phyloP scores from a whole-genome alignment of 108 stramenopile species.

The Nitzschia sp. region DNA sequence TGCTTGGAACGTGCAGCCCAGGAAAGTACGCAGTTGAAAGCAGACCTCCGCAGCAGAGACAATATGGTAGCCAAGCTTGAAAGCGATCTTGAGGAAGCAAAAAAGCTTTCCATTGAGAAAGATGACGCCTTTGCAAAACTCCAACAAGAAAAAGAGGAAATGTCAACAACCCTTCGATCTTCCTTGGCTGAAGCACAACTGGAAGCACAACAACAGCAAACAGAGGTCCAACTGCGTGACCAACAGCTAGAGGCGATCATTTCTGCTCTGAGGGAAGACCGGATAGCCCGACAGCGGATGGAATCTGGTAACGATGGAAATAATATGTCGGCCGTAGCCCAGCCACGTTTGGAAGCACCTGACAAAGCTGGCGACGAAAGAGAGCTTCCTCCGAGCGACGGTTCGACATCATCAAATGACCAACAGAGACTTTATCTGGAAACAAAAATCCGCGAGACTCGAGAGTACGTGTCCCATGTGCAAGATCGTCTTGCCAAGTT shows the following conservation, averaged over 20 bases:
- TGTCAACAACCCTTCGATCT: not conserved
- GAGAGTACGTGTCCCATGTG: not conserved
- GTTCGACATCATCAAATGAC: not conserved
- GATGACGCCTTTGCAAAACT: conserved; percentile 14
- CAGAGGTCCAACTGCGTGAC: conserved; percentile 19
- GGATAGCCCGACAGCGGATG: not conserved
- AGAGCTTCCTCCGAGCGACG: not conserved
- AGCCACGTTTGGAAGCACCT: not conserved
- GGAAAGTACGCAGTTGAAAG: conserved; percentile 3
- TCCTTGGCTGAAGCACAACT: conserved; percentile 14
- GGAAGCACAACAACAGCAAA: conserved; percentile 12
- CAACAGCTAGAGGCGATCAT: conserved; percentile 14
- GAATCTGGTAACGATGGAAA: too few species aligned
- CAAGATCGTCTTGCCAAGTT: too few species aligned
- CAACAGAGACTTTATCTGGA: not conserved
- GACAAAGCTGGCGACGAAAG: not conserved
- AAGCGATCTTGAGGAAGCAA: conserved; percentile 14
- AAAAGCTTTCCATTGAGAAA: conserved; percentile 9
- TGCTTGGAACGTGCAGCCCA: not conserved
- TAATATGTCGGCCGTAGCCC: too few species aligned
- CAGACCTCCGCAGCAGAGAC: conserved; percentile 13
- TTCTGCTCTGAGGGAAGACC: conserved; percentile 3
- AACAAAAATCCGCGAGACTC: not conserved
- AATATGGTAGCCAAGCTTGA: conserved; percentile 20
- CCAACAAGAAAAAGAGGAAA: conserved; percentile 6